These are phyloP conservation scores for Daedaleopsis nitida DNA, from an alignment of 768 basidiomycete species.

Conservation along the genomic window DNA sequence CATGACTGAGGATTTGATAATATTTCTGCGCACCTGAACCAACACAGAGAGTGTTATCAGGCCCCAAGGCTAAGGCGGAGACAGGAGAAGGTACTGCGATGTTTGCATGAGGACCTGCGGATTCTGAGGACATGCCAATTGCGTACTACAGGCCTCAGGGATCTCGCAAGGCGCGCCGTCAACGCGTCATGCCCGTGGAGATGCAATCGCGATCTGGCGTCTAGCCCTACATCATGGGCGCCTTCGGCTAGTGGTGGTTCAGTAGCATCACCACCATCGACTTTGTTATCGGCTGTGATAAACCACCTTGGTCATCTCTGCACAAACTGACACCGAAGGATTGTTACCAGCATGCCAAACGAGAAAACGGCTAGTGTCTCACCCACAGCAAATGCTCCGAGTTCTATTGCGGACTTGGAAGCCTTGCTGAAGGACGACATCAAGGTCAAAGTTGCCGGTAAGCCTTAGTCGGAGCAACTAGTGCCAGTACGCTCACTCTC, in stretches of 20 bases:
- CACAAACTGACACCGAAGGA: constrained; percentile 1
- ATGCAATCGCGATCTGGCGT: constrained; percentile 17
- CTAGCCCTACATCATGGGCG: constrained; percentile 4
- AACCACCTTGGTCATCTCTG: background rate
- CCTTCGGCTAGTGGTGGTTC: background rate
- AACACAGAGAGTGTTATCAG: constrained; percentile 51
- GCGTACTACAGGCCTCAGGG: too few species aligned
- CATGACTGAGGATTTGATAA: too few species aligned
- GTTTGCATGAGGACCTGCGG: constrained; percentile 5
- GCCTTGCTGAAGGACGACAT: constrained; percentile 57
- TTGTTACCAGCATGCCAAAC: background rate
- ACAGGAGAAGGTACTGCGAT: constrained; percentile 51
- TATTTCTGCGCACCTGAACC: constrained; percentile 55
- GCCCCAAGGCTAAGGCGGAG: constrained; percentile 54
- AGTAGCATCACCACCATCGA: constrained; percentile 8
- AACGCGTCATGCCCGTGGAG: too few species aligned
- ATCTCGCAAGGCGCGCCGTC: too few species aligned
- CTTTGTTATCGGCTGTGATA: background rate
- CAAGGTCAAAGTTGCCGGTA: constrained; percentile 95
- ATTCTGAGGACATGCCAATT: background rate
- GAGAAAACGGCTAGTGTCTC: constrained; percentile 14
- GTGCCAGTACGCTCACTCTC: too few species aligned
- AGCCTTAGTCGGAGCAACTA: background rate
- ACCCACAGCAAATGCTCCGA: constrained; percentile 46
- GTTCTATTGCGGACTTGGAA: constrained; percentile 59